Evolutionary conservation across 352 stramenopile genomes (phyloP).

Genomic region (Aphanomyces invadans): DNA sequence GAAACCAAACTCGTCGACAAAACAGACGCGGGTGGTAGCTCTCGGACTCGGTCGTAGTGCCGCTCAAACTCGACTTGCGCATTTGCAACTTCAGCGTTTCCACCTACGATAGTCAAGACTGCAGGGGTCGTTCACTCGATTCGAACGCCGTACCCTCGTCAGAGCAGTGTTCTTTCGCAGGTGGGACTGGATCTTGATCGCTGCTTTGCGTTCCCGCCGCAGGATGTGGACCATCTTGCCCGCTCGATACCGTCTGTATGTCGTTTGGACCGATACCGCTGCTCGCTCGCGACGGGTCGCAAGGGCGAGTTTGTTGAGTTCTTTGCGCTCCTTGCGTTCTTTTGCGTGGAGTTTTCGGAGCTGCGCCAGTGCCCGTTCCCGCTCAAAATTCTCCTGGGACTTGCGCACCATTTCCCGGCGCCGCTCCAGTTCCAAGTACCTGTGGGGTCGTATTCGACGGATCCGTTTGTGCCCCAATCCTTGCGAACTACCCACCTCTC

Average conservation of each 20-base stretch:
- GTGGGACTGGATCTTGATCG: conserved; percentile 23
- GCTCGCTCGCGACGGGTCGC: background rate
- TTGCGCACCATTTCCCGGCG: conserved; percentile 12
- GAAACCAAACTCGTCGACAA: conserved; percentile 16
- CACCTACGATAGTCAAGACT: background rate
- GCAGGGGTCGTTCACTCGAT: no score
- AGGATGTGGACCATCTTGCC: background rate
- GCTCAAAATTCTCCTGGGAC: conserved; percentile 17
- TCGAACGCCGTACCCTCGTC: conserved; percentile 10
- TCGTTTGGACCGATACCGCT: background rate
- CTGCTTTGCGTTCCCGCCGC: conserved; percentile 4
- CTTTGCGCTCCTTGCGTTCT: conserved; percentile 16
- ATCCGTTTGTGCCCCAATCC: no score
- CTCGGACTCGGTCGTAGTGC: background rate
- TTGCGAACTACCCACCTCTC: background rate
- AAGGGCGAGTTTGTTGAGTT: conserved; percentile 5
- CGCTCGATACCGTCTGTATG: background rate
- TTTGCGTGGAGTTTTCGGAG: conserved; percentile 2
- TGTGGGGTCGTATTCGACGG: no score
- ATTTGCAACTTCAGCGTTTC: conserved; percentile 20
- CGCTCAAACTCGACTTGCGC: conserved; percentile 19
- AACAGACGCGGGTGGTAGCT: conserved; percentile 23
- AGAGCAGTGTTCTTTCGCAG: conserved; percentile 17
- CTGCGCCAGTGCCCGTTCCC: conserved; percentile 1
- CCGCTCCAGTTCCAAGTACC: background rate